Evolutionary conservation across 192 early-diverging fungal species (phyloP).

Genomic region (Linnemannia exigua): DNA sequence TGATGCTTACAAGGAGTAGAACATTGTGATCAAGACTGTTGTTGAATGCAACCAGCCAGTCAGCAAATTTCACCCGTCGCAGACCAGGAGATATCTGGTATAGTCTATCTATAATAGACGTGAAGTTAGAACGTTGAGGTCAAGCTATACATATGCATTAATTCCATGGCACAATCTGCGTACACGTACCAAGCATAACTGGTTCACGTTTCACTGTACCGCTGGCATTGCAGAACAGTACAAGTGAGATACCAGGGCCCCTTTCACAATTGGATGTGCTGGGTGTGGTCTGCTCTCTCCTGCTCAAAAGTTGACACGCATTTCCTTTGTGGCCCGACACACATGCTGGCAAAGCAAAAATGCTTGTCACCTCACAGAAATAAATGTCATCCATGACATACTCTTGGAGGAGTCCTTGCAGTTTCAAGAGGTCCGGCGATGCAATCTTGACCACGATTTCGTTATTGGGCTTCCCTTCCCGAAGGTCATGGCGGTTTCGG

Average conservation of each 20-base stretch:
- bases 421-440: background rate
- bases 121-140: background rate
- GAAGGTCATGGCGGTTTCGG: background rate
- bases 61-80: constrained; percentile 5
- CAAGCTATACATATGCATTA: background rate
- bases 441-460: background rate
- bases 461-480: background rate
- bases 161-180: background rate
- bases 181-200: constrained; percentile 23
- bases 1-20: constrained; percentile 8
- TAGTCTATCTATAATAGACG: constrained; percentile 2
- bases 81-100: background rate
- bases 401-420: background rate
- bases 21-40: constrained; percentile 9
- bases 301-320: constrained; percentile 19
- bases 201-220: constrained; percentile 18
- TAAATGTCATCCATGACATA: constrained; percentile 17
- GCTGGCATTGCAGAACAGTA: constrained; percentile 21
- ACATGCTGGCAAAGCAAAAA: constrained; percentile 19
- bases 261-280: background rate
- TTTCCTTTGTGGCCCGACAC: constrained; percentile 9
- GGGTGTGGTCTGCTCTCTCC: background rate
- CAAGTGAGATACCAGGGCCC: constrained; percentile 17
- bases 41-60: constrained; percentile 14
- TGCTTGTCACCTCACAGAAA: constrained; percentile 19